Percentiles rank a stretch among this genome's conserved stretches.
phyloP scores from a whole-genome alignment of 148 eudicot genomes.

The Arbutus unedo region DNA sequence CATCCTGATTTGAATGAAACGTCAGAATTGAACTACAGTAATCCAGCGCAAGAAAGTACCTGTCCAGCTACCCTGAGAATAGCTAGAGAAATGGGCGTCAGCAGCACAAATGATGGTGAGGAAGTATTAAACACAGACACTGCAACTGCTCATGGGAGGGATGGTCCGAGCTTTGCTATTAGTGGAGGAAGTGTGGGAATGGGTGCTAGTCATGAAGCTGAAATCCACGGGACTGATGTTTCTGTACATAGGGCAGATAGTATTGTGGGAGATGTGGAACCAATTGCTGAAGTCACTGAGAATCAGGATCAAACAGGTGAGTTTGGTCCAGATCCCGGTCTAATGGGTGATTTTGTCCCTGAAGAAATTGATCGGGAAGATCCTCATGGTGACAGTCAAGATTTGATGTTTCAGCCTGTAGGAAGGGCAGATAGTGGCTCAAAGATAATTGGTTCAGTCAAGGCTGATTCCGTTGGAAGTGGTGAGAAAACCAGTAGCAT shows the following conservation, averaged over 20 bases:
- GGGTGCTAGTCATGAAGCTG: slow-evolving; percentile 99
- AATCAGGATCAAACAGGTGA: slow-evolving; percentile 95
- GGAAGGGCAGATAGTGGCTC: slow-evolving; percentile 95
- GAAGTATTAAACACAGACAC: slow-evolving; percentile 91
- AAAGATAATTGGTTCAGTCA: slow-evolving; percentile 78
- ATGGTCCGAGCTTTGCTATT: slow-evolving; percentile 81
- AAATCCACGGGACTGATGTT: slow-evolving; percentile 84
- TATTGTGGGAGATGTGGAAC: slow-evolving; percentile 89
- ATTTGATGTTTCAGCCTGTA: slow-evolving; percentile 68
- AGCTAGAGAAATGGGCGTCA: slow-evolving; percentile 86
- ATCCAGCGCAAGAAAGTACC: slow-evolving; percentile 90
- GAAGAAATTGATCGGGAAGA: slow-evolving; percentile 81
- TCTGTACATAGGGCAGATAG: slow-evolving; percentile 85
- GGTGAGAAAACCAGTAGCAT: slow-evolving; percentile 82
- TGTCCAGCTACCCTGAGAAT: slow-evolving; percentile 60
- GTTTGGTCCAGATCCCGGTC: slow-evolving; percentile 64
- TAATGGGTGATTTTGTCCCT: slow-evolving; percentile 71
- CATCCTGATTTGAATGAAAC: slow-evolving; percentile 65
- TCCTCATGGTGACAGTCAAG: slow-evolving; percentile 94
- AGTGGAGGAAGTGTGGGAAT: slow-evolving; percentile 99
- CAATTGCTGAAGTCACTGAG: slow-evolving; percentile 82
- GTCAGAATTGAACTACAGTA: slow-evolving; percentile 83
- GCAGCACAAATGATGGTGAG: slow-evolving; percentile 93
- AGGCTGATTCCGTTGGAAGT: slow-evolving; percentile 91
- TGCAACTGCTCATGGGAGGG: slow-evolving; percentile 69